A percentile compares a stretch with the other conserved stretches of the same genome.
These are phyloP conservation scores for Hanseniaspora gamundiae DNA, from an alignment of 1,139 yeast genomes.

Conservation along the genomic window DNA sequence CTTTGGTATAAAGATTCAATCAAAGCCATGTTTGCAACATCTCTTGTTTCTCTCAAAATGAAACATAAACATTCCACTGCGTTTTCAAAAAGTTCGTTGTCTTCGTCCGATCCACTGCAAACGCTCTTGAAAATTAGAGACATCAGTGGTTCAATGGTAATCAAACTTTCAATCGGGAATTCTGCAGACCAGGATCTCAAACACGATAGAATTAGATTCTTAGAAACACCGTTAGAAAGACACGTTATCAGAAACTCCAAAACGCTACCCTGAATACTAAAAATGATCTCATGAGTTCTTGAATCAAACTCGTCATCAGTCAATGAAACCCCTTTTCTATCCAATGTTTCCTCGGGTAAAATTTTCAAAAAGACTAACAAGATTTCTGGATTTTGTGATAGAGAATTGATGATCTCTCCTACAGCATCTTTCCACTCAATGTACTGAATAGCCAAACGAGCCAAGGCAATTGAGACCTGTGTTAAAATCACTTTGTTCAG, in stretches of 20 bases:
- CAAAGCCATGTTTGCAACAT: slow-evolving; percentile 47
- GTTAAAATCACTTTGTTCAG: slow-evolving; percentile 50
- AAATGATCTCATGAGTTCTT: slow-evolving; percentile 52
- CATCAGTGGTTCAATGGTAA: slow-evolving; percentile 51
- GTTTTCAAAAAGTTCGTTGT: slow-evolving; percentile 68
- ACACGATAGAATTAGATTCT: slow-evolving; percentile 47
- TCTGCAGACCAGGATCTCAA: slow-evolving; percentile 86
- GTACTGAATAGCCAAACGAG: slow-evolving; percentile 72
- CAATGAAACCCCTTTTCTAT: slow-evolving; percentile 63
- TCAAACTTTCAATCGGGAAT: slow-evolving; percentile 55
- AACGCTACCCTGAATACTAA: slow-evolving; percentile 58
- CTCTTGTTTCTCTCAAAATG: slow-evolving; percentile 70
- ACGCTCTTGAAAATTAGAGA: slow-evolving; percentile 60
- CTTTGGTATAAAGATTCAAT: slow-evolving; percentile 60
- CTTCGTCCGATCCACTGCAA: slow-evolving; percentile 20
- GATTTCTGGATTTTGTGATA: slow-evolving; percentile 27
- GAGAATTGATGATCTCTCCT: slow-evolving; percentile 42
- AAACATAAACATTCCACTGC: slow-evolving; percentile 78
- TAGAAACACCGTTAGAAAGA: slow-evolving; percentile 17
- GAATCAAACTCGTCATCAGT: slow-evolving; percentile 68
- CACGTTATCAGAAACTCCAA: slow-evolving; percentile 44
- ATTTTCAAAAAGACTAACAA: slow-evolving; percentile 72
- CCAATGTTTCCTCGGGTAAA: slow-evolving; percentile 82
- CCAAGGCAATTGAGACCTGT: slow-evolving; percentile 69
- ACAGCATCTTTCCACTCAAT: slow-evolving; percentile 63